phyloP scores from a whole-genome alignment of 768 basidiomycete species.

The Rhizopogon sp. region DNA sequence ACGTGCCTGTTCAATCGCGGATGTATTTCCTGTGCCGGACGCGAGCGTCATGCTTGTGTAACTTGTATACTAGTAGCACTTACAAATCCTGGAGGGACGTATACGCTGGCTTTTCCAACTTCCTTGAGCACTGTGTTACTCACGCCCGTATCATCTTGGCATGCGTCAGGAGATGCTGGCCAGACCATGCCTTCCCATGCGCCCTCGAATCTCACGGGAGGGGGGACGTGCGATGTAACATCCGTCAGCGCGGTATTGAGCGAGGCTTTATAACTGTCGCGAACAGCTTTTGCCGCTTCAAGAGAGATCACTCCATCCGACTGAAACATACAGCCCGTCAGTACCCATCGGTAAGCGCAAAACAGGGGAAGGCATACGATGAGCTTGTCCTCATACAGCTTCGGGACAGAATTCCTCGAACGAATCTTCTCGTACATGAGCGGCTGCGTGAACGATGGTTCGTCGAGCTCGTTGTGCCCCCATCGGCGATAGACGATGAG shows the following conservation, averaged over 20 bases:
- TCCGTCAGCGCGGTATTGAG: constrained; percentile 59
- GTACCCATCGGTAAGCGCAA: background rate
- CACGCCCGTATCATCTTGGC: constrained; percentile 67
- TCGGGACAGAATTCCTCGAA: constrained; percentile 69
- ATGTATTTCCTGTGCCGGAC: constrained; percentile 62
- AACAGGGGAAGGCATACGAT: constrained; percentile 41
- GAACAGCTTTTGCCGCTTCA: constrained; percentile 44
- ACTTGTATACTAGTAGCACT: constrained; percentile 20
- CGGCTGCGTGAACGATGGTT: constrained; percentile 84
- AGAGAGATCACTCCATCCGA: constrained; percentile 38
- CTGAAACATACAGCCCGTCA: constrained; percentile 6
- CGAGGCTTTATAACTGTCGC: constrained; percentile 52
- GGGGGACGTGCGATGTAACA: constrained; percentile 43
- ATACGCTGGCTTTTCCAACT: constrained; percentile 68
- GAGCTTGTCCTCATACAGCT: constrained; percentile 76
- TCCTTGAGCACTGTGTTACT: constrained; percentile 41
- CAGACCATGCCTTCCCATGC: constrained; percentile 62
- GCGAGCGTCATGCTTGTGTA: background rate
- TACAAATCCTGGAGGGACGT: constrained; percentile 57
- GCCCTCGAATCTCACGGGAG: constrained; percentile 50
- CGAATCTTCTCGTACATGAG: constrained; percentile 89
- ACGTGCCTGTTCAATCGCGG: constrained; percentile 74
- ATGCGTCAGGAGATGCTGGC: constrained; percentile 55
- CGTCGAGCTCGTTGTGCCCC: constrained; percentile 88
- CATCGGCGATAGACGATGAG: constrained; percentile 85